Conservation (phyloP, 2,329 filamentous ascomycete genomes). For the Epichloe sibirici region DNA sequence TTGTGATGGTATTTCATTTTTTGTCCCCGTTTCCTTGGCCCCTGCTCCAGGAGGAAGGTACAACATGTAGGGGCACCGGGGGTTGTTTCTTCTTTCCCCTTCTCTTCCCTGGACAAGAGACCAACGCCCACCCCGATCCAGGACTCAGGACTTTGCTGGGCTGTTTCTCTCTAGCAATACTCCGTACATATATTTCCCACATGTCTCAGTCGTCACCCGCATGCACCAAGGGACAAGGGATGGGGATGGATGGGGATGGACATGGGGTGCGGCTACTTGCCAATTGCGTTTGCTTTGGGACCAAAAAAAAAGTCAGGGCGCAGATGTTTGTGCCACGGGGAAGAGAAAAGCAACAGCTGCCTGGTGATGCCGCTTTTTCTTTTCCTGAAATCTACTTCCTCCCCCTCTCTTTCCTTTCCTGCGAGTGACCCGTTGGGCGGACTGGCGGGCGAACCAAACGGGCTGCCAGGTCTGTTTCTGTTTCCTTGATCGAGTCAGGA, state of each 20-base stretch:
- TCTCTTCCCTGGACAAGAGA: no score
- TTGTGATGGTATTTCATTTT: constrained; percentile 1
- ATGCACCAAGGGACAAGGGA: constrained; percentile 3
- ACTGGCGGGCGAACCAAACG: background rate
- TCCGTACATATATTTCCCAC: background rate
- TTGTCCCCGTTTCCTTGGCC: background rate
- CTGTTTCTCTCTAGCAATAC: background rate
- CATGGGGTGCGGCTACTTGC: background rate
- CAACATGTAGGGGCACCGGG: no score
- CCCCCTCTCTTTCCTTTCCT: background rate
- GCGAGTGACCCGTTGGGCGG: background rate
- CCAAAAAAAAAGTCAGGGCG: background rate
- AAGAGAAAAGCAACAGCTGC: background rate
- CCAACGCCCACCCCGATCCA: background rate
- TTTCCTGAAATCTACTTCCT: background rate
- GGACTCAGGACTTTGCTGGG: background rate
- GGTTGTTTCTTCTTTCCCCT: no score
- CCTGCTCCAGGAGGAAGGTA: no score
- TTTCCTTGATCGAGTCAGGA: no score
- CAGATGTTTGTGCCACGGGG: background rate
- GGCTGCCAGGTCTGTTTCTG: no score
- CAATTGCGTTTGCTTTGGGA: background rate
- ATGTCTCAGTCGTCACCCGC: constrained; percentile 5
- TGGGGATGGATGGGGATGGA: background rate
- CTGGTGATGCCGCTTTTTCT: background rate